Percentiles rank a stretch among this genome's conserved stretches.
These are phyloP conservation scores for Trichoderma sp. DNA, from an alignment of 2,329 filamentous ascomycete genomes.

Conservation along the genomic window DNA sequence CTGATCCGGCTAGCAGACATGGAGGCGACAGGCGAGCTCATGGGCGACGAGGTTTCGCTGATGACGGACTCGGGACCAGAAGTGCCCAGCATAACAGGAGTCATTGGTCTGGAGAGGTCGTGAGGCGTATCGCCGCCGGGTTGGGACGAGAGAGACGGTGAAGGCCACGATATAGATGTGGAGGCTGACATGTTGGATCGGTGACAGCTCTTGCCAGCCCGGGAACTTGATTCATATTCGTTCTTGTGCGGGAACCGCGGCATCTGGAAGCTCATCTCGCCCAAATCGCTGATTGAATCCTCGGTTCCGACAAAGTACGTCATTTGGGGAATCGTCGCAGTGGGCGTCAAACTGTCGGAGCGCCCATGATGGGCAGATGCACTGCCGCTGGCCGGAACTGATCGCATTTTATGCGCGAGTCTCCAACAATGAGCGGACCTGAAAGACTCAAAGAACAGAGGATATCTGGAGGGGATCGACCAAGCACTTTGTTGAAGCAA, in stretches of 20 bases:
- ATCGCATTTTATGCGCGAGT: conserved; percentile 24
- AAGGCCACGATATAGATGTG: conserved; percentile 20
- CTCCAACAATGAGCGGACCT: background rate
- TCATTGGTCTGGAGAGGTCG: conserved; percentile 31
- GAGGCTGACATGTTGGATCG: conserved; percentile 17
- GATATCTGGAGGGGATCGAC: background rate
- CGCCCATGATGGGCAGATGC: conserved; percentile 16
- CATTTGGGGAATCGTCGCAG: conserved; percentile 29
- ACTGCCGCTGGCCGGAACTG: conserved; percentile 23
- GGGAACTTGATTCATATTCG: background rate
- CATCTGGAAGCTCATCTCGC: conserved; percentile 21
- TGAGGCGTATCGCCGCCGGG: conserved; percentile 22
- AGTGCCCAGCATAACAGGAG: conserved; percentile 30
- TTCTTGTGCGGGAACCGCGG: conserved; percentile 2
- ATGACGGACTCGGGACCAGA: conserved; percentile 37
- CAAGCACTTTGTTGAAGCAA: background rate
- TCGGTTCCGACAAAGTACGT: conserved; percentile 42
- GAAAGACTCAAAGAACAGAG: background rate
- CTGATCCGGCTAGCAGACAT: conserved; percentile 34
- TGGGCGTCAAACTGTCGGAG: conserved; percentile 23
- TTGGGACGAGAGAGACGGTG: conserved; percentile 18
- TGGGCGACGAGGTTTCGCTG: conserved; percentile 54
- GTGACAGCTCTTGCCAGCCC: conserved; percentile 5
- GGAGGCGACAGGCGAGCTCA: conserved; percentile 52
- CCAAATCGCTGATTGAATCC: conserved; percentile 32